These are phyloP conservation scores for Saccharomyces uvarum DNA, from an alignment of 1,139 yeast genomes.

Conservation along the genomic window DNA sequence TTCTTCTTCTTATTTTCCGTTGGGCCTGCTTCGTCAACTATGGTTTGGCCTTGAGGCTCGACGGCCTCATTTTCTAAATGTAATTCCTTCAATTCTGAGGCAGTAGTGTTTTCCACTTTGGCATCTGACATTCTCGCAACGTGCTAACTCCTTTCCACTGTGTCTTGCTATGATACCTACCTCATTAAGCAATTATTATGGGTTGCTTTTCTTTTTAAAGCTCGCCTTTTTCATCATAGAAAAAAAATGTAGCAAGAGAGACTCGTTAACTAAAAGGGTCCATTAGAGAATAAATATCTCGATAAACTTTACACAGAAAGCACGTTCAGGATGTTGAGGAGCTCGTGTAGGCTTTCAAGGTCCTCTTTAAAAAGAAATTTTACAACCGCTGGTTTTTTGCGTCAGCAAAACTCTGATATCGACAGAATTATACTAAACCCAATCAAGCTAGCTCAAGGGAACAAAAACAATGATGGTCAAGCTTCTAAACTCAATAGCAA, in stretches of 20 bases:
- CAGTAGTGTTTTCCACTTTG: slow-evolving; percentile 1
- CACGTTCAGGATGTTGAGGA: not conserved
- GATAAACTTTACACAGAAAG: not conserved
- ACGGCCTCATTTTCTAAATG: not conserved
- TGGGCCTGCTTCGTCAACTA: slow-evolving; percentile 4
- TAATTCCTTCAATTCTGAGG: not conserved
- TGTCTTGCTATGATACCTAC: not conserved
- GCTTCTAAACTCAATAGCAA: not conserved
- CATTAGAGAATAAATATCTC: not conserved
- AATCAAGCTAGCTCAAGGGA: not conserved
- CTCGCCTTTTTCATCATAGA: not conserved
- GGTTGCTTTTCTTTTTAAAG: not conserved
- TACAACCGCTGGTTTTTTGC: not conserved
- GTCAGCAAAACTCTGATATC: slow-evolving; percentile 7
- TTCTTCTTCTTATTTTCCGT: slow-evolving; percentile 29
- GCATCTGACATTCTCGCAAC: not conserved
- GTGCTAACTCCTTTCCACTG: not conserved
- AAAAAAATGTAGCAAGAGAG: not conserved
- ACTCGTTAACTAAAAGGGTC: not conserved
- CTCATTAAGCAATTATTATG: not conserved
- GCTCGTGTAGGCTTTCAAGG: not conserved
- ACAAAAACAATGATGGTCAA: not conserved
- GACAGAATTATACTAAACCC: slow-evolving; percentile 5
- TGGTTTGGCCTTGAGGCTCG: slow-evolving; percentile 7
- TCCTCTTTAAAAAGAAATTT: not conserved